Base-by-base conservation (phyloP, 2,329 filamentous ascomycete species). In the Arthrobotrys musiformis region DNA sequence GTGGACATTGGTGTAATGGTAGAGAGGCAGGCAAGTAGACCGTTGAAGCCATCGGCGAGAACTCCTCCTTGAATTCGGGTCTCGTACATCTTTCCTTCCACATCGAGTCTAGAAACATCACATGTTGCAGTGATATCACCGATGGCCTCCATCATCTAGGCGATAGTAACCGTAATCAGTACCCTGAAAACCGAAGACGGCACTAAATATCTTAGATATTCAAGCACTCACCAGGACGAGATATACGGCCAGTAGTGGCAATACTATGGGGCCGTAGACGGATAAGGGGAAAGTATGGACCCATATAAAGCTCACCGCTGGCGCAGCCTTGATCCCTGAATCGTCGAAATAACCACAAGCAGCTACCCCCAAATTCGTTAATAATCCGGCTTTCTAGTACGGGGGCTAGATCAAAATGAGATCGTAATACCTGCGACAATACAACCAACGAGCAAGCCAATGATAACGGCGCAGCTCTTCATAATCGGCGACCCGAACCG, bases 61-160 rank as follows among this genome's bases (percentile, higher is more conserved):
- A 91, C 88, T 60, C 90, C 90, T 6, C 90, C 90, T 81, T 91
- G 90, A 79, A 92, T 90, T 2, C 90, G 86, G n/a, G 87, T 88
- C 81, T 91, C 90, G 84, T 91, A 91, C 22, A 88, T 82, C 2
- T 85, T 84, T 15, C 90, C 90, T 74, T 90, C 87, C 64, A 92
- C 89, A 74, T 90, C 87, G 1, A 90, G 85, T 3, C 86, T 85
- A 4, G 88, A 90, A 6, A 90, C 89, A 81, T 90, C 89, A 82
- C 89, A 90, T 9, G 90, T 91, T 0, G 90, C 90, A 0, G 89
- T 90, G 80, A 91, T 90, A 80, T 90, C 89, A 58, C 88, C 88
- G 42, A 91, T 90, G 7, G 89, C 87, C 82, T 91, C 90, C 86
- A 90, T 91, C 80, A 90, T 88, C 42, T 90, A 86, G 61, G 91